Evolutionary conservation across 331 rosid genomes (phyloP), one percentile per base, ranked within the genome.

Genomic region (Acacia concinna): DNA sequence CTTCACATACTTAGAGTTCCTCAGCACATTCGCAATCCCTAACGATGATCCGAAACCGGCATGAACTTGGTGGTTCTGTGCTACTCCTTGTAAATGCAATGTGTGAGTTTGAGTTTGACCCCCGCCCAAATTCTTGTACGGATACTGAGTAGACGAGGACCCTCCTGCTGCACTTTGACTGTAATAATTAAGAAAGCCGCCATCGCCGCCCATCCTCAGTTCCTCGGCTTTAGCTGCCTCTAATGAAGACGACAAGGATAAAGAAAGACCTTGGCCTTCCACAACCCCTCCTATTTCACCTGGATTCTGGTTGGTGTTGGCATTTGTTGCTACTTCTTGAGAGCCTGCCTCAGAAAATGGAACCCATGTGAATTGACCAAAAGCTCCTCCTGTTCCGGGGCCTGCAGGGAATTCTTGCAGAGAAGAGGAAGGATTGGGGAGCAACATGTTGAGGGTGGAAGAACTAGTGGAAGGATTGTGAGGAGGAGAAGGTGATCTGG

Each of bases 1-100:
- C 46, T 89, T 93, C 73, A 86, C 97, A 78, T 90, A 93, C 83
- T 90, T 93, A 6, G 99, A 93, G 74, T 93, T 91, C 85, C 98
- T 90, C 43, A 96, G 74, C 35, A 87, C 93, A 79, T 93, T 93
- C 0, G 88, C 93, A 34, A 84, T 88, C 54, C 97, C 91, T 68
- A 90, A 80, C 1, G 98, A 90, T 1, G 94, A 84, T 0, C 91
- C 94, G 4, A 87, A 89, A 21, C 97, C 93, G 18, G 78, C 81
- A 44, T 88, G 90, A 35, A 81, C 83, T 27, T 83, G 93, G 73
- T 88, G 85, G 73, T 46, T 78, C 63, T 85, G 85, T 28, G 79
- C 83, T 25, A 57, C 59, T 13, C 87, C 86, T 78, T 91, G 96
- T 25, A 91, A 79, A 84, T 87, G 89, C 79, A 89, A 54, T 87